These are phyloP conservation scores for Cyclotella kingstonii DNA, from an alignment of 108 stramenopile genomes.

Conservation along the genomic window DNA sequence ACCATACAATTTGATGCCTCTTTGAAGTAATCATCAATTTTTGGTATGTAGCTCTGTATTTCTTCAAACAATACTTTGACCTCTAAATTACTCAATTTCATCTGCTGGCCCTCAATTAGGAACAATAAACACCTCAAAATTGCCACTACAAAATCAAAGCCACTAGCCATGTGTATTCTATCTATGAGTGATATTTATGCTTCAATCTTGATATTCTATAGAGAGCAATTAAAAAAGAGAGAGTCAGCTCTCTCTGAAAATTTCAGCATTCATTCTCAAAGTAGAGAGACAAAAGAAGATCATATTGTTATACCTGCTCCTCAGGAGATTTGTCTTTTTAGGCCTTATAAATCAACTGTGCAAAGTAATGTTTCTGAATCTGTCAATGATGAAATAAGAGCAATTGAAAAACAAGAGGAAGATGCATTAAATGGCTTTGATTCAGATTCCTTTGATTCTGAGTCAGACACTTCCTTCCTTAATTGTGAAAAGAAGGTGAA, in stretches of 20 bases:
- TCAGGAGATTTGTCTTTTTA: conserved; percentile 30
- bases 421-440: conserved; percentile 13
- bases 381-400: conserved; percentile 31
- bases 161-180: conserved; percentile 28
- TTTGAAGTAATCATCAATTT: conserved; percentile 27
- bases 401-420: conserved; percentile 41
- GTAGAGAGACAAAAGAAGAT: neutral
- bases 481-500: conserved; percentile 10
- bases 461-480: conserved; percentile 22
- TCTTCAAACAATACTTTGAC: neutral
- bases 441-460: conserved; percentile 28
- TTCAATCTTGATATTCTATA: conserved; percentile 25
- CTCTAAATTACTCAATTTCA: neutral
- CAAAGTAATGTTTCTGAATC: conserved; percentile 23
- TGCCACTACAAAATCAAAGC: conserved; percentile 12
- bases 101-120: conserved; percentile 3
- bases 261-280: neutral
- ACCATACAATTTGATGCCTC: neutral
- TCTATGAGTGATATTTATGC: conserved; percentile 34
- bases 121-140: conserved; percentile 26
- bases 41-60: conserved; percentile 15
- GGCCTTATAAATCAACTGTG: conserved; percentile 19
- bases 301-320: conserved; percentile 21
- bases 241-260: conserved; percentile 16
- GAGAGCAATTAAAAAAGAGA: conserved; percentile 15